Evolutionary conservation across 768 basidiomycete species (phyloP).

Genomic region (Cubamyces sp.): DNA sequence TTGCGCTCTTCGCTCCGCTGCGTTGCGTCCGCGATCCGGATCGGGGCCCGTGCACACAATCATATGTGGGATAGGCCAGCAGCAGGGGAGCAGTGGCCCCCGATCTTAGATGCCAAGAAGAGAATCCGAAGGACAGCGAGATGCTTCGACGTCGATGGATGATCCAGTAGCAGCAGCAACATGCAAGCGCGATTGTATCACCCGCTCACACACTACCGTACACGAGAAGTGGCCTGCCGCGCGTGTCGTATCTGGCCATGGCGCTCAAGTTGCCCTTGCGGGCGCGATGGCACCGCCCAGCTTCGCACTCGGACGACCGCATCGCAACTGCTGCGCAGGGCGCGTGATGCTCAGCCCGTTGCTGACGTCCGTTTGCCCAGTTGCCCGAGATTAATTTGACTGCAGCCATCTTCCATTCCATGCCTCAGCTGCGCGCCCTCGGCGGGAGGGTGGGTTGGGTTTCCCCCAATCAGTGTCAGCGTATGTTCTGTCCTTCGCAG

Average conservation of each 20-base stretch:
- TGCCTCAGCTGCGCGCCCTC: not conserved
- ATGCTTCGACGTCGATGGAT: not conserved
- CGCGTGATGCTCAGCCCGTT: constrained; percentile 5
- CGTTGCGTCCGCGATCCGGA: constrained; percentile 8
- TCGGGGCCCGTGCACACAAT: constrained; percentile 8
- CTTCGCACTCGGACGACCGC: constrained; percentile 1
- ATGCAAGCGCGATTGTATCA: too few species aligned
- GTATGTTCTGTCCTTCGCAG: not conserved
- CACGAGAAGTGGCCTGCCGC: too few species aligned
- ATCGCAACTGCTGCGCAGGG: not conserved
- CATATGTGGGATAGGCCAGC: not conserved
- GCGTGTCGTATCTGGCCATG: too few species aligned
- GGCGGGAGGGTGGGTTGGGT: not conserved
- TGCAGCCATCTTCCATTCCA: constrained; percentile 6
- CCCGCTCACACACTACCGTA: too few species aligned
- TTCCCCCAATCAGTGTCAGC: not conserved
- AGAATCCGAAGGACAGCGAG: not conserved
- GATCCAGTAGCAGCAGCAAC: too few species aligned
- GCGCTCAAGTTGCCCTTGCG: too few species aligned
- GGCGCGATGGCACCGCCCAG: too few species aligned
- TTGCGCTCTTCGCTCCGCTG: not conserved
- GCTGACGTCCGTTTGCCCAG: constrained; percentile 7
- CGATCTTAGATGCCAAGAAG: constrained; percentile 17
- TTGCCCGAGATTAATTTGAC: constrained; percentile 9
- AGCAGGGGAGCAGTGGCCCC: not conserved